Percentiles rank a stretch among this genome's conserved stretches.
These are phyloP conservation scores for Leucocoprinus leucothites DNA, from an alignment of 768 basidiomycete genomes.

Conservation along the genomic window DNA sequence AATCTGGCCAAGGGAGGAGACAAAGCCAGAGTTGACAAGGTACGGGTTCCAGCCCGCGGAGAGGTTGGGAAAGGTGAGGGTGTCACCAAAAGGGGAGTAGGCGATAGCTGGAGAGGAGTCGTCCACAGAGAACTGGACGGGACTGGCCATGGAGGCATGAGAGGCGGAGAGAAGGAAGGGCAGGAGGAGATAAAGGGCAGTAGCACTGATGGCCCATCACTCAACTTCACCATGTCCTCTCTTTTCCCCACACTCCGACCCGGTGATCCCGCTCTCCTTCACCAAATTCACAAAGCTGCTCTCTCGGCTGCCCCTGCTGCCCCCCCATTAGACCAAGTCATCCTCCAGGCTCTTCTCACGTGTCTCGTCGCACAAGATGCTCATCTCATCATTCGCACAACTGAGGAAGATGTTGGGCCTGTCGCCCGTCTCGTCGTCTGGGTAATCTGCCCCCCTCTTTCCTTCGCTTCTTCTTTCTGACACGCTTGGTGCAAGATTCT, in stretches of 20 bases:
- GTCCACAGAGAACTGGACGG: conserved; percentile 48
- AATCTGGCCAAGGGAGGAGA: conserved; percentile 32
- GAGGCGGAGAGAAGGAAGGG: too few relatives aligned
- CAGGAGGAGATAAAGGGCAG: not conserved
- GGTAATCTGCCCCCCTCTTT: conserved; percentile 37
- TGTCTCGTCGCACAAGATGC: conserved; percentile 61
- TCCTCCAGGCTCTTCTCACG: conserved; percentile 64
- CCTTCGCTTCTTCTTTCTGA: conserved; percentile 10
- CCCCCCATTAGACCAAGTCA: conserved; percentile 58
- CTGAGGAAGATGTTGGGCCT: conserved; percentile 59
- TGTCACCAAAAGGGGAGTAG: conserved; percentile 62
- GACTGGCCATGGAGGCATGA: conserved; percentile 28
- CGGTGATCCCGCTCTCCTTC: too few relatives aligned
- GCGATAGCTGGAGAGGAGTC: conserved; percentile 63
- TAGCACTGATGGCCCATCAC: too few relatives aligned
- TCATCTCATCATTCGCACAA: conserved; percentile 62
- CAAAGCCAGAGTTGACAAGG: conserved; percentile 51
- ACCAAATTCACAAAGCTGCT: too few relatives aligned
- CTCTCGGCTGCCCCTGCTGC: conserved; percentile 41
- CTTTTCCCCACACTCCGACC: too few relatives aligned
- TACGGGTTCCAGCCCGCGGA: conserved; percentile 67
- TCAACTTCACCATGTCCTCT: too few relatives aligned
- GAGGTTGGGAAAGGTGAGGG: conserved; percentile 44
- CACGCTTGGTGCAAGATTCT: conserved; percentile 61
- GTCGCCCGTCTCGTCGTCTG: conserved; percentile 56